These are phyloP conservation scores for Lecanicillium sp. DNA, from an alignment of 2,329 filamentous ascomycete species.

Conservation along the genomic window DNA sequence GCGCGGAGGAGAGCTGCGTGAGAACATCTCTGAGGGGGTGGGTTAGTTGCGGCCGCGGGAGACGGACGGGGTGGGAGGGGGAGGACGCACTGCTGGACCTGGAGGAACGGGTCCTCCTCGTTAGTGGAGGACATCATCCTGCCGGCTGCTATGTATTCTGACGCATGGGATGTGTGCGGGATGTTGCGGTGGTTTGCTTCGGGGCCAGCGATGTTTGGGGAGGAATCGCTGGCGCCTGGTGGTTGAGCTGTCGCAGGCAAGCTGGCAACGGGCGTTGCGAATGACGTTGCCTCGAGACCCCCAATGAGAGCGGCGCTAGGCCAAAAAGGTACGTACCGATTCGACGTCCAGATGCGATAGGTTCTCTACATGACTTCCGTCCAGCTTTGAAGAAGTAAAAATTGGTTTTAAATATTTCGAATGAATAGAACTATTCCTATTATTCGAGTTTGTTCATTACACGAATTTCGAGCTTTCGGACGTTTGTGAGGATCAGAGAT, in stretches of 20 bases:
- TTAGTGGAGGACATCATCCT: conserved; percentile 63
- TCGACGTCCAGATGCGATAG: too few species aligned
- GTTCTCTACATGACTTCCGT: too few species aligned
- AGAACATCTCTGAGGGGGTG: conserved; percentile 68
- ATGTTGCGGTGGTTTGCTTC: conserved; percentile 1
- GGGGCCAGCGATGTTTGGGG: not conserved
- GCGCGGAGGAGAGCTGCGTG: conserved; percentile 69
- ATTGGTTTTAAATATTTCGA: too few species aligned
- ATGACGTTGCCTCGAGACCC: conserved; percentile 25
- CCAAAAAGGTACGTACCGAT: not conserved
- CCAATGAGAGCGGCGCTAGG: conserved; percentile 5
- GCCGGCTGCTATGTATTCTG: conserved; percentile 16
- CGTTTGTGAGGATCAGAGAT: too few species aligned
- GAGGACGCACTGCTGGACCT: conserved; percentile 58
- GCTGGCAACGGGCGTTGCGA: conserved; percentile 19
- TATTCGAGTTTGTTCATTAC: too few species aligned
- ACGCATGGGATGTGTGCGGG: conserved; percentile 18
- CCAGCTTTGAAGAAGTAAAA: too few species aligned
- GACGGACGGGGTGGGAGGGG: conserved; percentile 4
- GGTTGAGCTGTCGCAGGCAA: conserved; percentile 13
- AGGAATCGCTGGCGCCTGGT: conserved; percentile 18
- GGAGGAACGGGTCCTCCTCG: conserved; percentile 65
- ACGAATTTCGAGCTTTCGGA: too few species aligned
- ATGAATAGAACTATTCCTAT: too few species aligned
- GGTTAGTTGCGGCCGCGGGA: not conserved